These are phyloP conservation scores for Chytriomyces sp. DNA, from an alignment of 192 early-diverging fungal genomes.

Conservation along the genomic window DNA sequence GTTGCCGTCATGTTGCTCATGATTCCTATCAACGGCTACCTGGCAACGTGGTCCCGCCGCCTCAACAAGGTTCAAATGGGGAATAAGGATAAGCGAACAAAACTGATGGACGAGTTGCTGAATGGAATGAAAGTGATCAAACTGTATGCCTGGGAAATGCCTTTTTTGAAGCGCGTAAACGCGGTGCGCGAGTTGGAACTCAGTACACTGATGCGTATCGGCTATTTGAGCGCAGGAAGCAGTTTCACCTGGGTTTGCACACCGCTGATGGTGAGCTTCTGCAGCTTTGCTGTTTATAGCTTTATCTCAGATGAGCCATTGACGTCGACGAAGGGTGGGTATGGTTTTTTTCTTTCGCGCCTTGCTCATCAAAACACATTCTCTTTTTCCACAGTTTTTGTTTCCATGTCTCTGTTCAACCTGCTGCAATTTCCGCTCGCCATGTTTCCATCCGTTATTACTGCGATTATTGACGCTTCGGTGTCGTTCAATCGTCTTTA, in stretches of 20 bases:
- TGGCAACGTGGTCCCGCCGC: conserved; percentile 68
- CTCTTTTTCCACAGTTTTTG: conserved; percentile 66
- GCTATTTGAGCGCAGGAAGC: conserved; percentile 69
- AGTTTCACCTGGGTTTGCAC: conserved; percentile 81
- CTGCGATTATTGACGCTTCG: conserved; percentile 75
- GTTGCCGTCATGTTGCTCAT: conserved; percentile 80
- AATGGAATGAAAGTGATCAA: conserved; percentile 95
- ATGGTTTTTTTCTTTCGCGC: conserved; percentile 11
- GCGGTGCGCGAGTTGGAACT: conserved; percentile 80
- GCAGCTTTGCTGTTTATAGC: conserved; percentile 80
- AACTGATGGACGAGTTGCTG: conserved; percentile 83
- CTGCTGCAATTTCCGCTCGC: conserved; percentile 86
- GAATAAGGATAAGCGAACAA: conserved; percentile 78
- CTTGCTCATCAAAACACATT: not conserved
- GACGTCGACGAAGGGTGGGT: conserved; percentile 56
- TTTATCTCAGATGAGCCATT: conserved; percentile 65
- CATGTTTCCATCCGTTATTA: conserved; percentile 83
- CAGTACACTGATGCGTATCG: conserved; percentile 74
- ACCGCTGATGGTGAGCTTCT: conserved; percentile 87
- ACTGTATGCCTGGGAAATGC: conserved; percentile 90
- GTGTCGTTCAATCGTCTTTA: conserved; percentile 84
- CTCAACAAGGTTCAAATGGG: conserved; percentile 83
- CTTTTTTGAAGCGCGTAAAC: conserved; percentile 74
- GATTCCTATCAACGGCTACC: conserved; percentile 75
- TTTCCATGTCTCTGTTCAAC: conserved; percentile 90